A percentile compares a stretch with the other conserved stretches of the same genome.
These are phyloP conservation scores for Haematococcus sp. DNA, from an alignment of 139 green algal genomes.

Conservation along the genomic window DNA sequence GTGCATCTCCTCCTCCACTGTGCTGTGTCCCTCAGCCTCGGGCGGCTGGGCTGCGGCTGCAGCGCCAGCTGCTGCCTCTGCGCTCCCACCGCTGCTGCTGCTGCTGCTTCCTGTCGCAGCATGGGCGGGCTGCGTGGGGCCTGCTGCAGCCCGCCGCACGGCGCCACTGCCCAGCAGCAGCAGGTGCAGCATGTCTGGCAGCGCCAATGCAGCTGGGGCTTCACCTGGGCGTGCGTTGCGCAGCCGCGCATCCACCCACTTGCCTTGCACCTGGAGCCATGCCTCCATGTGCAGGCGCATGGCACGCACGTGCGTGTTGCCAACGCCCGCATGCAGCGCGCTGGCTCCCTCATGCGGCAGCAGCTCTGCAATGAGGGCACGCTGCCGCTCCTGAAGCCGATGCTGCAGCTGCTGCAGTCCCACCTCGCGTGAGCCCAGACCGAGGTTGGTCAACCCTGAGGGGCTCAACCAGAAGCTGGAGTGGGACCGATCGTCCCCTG, in stretches of 20 bases:
- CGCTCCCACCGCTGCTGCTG: background rate
- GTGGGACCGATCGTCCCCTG: background rate
- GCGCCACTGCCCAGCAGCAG: background rate
- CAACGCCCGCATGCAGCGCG: background rate
- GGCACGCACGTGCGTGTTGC: background rate
- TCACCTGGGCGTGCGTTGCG: background rate
- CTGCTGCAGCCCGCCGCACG: too few species aligned
- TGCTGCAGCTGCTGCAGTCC: constrained; percentile 4
- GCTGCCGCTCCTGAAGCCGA: background rate
- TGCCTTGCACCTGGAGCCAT: background rate
- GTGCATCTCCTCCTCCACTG: background rate
- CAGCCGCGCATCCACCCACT: background rate
- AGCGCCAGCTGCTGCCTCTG: background rate
- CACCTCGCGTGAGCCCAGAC: too few species aligned
- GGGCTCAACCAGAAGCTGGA: background rate
- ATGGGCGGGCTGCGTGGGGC: background rate
- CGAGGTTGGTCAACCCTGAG: background rate
- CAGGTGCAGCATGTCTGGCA: constrained; percentile 6
- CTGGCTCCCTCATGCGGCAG: background rate
- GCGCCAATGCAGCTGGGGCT: background rate
- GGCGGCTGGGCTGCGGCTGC: background rate
- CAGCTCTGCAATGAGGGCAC: background rate
- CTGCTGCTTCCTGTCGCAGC: constrained; percentile 4
- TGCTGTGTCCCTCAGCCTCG: too few species aligned
- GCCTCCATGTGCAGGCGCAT: background rate